Evolutionary conservation across 257 asterid species (phyloP).

Genomic region (Marsdenia floribunda): DNA sequence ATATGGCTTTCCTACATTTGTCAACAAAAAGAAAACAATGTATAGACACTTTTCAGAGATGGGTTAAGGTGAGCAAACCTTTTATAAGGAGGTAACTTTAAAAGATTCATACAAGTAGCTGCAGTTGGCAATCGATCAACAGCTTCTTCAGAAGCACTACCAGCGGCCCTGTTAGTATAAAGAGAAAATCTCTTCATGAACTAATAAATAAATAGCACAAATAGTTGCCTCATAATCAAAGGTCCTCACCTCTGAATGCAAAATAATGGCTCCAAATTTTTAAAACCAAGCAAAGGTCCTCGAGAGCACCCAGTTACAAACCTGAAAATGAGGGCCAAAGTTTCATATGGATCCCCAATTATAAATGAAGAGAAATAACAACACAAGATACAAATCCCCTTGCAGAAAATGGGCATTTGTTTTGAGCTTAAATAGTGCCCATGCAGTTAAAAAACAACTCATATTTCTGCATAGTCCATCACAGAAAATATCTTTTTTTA

Average conservation of each 20-base stretch:
- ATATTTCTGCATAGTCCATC: background rate
- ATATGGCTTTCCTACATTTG: background rate
- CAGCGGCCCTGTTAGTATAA: constrained; percentile 63
- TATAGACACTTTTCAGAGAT: background rate
- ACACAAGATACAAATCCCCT: background rate
- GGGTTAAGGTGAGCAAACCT: constrained; percentile 43
- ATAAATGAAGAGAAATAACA: background rate
- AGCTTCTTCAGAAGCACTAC: constrained; percentile 79
- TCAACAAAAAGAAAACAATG: background rate
- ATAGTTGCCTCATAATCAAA: background rate
- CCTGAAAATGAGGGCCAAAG: constrained; percentile 31
- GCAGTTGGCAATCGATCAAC: constrained; percentile 93
- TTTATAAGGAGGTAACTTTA: constrained; percentile 94
- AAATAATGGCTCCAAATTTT: constrained; percentile 83
- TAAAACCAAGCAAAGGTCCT: constrained; percentile 96
- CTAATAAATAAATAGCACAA: background rate
- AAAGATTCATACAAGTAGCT: constrained; percentile 98
- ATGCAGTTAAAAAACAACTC: background rate
- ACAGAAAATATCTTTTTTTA: background rate
- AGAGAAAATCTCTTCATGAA: background rate
- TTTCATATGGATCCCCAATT: background rate
- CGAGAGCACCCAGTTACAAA: constrained; percentile 98
- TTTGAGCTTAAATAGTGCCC: background rate
- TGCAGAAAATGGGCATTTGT: background rate
- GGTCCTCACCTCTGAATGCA: constrained; percentile 74